A percentile compares a stretch with the other conserved stretches of the same genome.
These are phyloP conservation scores for Phalaenopsis equestris DNA, from an alignment of 106 monocot species.

Conservation along the genomic window DNA sequence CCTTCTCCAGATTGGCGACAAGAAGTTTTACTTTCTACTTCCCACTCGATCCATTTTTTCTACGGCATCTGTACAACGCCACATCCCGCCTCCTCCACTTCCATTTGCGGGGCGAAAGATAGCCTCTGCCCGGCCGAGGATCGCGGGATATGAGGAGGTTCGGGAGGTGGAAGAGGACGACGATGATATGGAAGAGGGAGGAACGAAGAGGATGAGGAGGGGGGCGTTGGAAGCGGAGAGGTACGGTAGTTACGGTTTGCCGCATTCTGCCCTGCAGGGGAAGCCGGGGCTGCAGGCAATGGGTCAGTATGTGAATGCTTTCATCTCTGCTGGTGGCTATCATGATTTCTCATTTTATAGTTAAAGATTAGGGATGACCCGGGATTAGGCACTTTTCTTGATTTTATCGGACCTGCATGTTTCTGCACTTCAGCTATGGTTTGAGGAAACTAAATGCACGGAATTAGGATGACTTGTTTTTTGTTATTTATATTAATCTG, in stretches of 20 bases:
- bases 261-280: background rate
- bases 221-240: background rate
- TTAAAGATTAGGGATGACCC: background rate
- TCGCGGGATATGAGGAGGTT: slow-evolving; percentile 15
- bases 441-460: background rate
- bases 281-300: slow-evolving; percentile 5
- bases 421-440: background rate
- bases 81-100: slow-evolving; percentile 2
- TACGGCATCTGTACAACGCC: slow-evolving; percentile 7
- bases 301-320: slow-evolving; percentile 3
- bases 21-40: slow-evolving; percentile 71
- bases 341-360: background rate
- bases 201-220: slow-evolving; percentile 10
- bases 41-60: slow-evolving; percentile 63
- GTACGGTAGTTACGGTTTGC: slow-evolving; percentile 2
- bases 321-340: background rate
- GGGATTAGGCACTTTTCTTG: background rate
- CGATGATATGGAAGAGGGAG: slow-evolving; percentile 4
- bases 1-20: slow-evolving; percentile 71
- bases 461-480: background rate
- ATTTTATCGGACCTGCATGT: background rate
- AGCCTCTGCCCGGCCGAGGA: slow-evolving; percentile 4
- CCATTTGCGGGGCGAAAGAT: slow-evolving; percentile 5
- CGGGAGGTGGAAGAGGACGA: slow-evolving; percentile 22
- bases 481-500: too few relatives aligned